Evolutionary conservation across 208 protist genomes (phyloP).

Genomic region (Crithidia fasciculata): DNA sequence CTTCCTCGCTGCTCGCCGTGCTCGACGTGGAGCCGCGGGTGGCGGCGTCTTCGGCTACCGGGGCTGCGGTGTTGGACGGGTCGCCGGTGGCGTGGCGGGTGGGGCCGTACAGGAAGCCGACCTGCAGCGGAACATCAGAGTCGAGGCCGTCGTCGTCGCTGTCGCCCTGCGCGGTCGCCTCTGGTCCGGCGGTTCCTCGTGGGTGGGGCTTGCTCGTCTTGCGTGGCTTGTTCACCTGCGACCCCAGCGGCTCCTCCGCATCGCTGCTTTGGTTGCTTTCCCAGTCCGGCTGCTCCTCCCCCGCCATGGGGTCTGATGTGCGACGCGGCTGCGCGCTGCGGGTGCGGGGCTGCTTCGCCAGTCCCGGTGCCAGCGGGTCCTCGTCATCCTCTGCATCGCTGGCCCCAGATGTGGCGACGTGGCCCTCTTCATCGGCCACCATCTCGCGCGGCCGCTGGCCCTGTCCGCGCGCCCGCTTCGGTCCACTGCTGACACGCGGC

Average conservation of each 20-base stretch:
- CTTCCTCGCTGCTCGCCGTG: conserved; percentile 7
- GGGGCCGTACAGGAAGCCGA: conserved; percentile 16
- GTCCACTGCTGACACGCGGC: conserved; percentile 1
- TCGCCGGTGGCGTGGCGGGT: conserved; percentile 20
- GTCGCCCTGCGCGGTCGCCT: conserved; percentile 4
- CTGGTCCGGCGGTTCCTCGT: neutral
- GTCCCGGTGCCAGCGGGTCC: neutral
- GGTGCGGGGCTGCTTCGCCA: neutral
- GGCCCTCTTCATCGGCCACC: conserved; percentile 13
- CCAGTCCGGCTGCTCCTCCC: conserved; percentile 6
- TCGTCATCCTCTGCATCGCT: conserved; percentile 20
- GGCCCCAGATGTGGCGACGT: neutral
- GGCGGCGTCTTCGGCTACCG: conserved; percentile 5
- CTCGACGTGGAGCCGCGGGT: neutral
- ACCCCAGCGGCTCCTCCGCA: neutral
- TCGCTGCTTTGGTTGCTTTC: neutral
- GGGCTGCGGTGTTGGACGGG: neutral
- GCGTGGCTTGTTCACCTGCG: conserved; percentile 2
- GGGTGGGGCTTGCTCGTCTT: conserved; percentile 10
- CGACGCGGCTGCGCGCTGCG: neutral
- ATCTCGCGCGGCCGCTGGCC: conserved; percentile 6
- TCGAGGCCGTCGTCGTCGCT: conserved; percentile 16
- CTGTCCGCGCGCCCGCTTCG: conserved; percentile 1
- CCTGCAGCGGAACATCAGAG: conserved; percentile 24
- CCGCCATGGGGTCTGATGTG: neutral